A percentile compares a stretch with the other conserved stretches of the same genome.
Evolutionary conservation across 345 rosid species (phyloP).

Genomic region (Euphorbia lathyris): DNA sequence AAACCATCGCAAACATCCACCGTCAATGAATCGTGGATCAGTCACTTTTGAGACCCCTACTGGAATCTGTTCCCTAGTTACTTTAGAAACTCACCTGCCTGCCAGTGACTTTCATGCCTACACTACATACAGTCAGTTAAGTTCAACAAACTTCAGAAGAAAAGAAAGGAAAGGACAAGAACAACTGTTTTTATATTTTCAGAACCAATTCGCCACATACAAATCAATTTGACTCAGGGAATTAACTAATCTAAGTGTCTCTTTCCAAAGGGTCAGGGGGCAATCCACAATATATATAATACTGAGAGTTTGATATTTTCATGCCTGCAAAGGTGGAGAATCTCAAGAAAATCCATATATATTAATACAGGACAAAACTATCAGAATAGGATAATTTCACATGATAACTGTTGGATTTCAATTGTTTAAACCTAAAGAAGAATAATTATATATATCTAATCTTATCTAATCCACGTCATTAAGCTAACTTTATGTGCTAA

Average conservation of each 20-base stretch:
- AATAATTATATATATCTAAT: background rate
- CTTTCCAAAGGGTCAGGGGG: conserved; percentile 13
- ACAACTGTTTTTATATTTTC: background rate
- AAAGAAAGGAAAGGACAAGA: background rate
- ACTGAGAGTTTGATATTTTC: no score
- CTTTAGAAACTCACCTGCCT: background rate
- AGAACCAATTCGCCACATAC: conserved; percentile 9
- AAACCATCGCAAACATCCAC: no score
- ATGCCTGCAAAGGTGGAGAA: conserved; percentile 12
- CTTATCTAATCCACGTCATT: conserved; percentile 13
- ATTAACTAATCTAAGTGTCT: background rate
- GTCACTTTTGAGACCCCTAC: no score
- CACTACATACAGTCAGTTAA: background rate
- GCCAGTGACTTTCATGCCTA: conserved; percentile 1
- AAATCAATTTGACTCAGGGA: background rate
- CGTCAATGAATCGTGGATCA: no score
- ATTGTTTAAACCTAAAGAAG: background rate
- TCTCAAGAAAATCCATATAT: conserved; percentile 9
- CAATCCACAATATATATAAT: background rate
- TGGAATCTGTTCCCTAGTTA: no score
- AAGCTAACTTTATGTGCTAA: background rate
- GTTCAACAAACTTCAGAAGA: background rate
- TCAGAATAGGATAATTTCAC: conserved; percentile 4
- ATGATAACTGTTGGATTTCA: conserved; percentile 6
- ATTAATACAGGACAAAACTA: background rate